Evolutionary conservation across 192 early-diverging fungal genomes (phyloP).

Genomic region (Chytriomyces sp.): DNA sequence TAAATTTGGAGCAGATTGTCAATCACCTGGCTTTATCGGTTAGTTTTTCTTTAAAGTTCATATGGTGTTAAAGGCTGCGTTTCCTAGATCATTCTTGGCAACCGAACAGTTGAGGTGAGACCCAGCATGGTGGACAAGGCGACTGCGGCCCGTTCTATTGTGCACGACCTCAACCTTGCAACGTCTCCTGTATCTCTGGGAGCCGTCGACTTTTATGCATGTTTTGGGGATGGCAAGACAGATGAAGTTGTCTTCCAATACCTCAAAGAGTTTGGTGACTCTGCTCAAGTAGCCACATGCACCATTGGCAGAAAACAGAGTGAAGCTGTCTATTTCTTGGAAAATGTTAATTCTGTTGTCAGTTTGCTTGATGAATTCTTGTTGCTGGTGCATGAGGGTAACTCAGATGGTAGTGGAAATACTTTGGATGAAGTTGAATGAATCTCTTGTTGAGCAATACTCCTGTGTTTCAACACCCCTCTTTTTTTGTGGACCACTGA

Average conservation of each 20-base stretch:
- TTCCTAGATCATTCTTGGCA: constrained; percentile 89
- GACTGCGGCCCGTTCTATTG: constrained; percentile 81
- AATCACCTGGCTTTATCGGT: constrained; percentile 89
- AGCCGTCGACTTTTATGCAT: constrained; percentile 70
- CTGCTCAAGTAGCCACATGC: constrained; percentile 52
- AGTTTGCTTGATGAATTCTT: constrained; percentile 32
- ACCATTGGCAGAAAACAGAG: constrained; percentile 97
- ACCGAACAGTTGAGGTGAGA: constrained; percentile 95
- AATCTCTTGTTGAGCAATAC: too few relatives aligned
- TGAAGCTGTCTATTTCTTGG: constrained; percentile 85
- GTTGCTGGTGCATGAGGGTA: too few relatives aligned
- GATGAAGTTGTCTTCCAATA: constrained; percentile 92
- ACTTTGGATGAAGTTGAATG: too few relatives aligned
- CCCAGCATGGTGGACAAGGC: constrained; percentile 93
- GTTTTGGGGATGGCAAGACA: constrained; percentile 91
- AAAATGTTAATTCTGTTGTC: constrained; percentile 55
- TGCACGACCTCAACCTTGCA: constrained; percentile 70
- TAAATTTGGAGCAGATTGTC: constrained; percentile 95
- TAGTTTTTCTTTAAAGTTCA: background rate
- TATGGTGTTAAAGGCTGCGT: background rate
- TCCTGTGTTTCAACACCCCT: too few relatives aligned
- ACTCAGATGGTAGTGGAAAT: too few relatives aligned
- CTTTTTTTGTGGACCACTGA: too few relatives aligned
- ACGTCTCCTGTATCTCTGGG: constrained; percentile 3
- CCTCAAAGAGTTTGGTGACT: constrained; percentile 42